Evolutionary conservation across 148 eudicot species (phyloP).

Genomic region (Arbutus unedo): DNA sequence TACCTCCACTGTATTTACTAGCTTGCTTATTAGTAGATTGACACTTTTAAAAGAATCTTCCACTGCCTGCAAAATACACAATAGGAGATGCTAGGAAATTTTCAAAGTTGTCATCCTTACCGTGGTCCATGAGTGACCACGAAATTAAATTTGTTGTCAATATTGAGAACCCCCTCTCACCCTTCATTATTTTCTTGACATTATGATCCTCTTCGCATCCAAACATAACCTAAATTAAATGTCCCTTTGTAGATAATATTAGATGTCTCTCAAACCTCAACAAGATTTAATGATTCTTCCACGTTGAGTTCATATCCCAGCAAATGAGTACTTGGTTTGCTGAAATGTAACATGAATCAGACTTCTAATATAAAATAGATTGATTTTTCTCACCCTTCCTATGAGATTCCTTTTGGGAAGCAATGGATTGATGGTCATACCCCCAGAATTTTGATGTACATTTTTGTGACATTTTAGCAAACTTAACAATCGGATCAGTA

Average conservation of each 20-base stretch:
- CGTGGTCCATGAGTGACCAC: too few relatives aligned
- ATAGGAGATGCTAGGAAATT: too few relatives aligned
- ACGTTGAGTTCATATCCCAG: not conserved
- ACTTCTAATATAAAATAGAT: not conserved
- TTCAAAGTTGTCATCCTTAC: too few relatives aligned
- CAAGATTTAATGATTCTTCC: not conserved
- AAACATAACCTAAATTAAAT: not conserved
- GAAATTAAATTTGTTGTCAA: not conserved
- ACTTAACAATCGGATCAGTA: not conserved
- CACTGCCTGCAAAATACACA: constrained; percentile 51
- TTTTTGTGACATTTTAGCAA: not conserved
- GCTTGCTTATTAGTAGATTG: constrained; percentile 70
- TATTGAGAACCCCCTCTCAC: not conserved
- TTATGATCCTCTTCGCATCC: not conserved
- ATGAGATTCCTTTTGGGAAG: not conserved
- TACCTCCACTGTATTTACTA: constrained; percentile 87
- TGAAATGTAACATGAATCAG: not conserved
- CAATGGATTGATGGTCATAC: not conserved
- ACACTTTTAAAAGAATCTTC: constrained; percentile 82
- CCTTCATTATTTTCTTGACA: not conserved
- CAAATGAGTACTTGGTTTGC: not conserved
- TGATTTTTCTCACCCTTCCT: not conserved
- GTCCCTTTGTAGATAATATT: not conserved
- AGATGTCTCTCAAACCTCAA: not conserved
- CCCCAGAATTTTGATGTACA: not conserved